These are phyloP conservation scores for Smithsoniella earleae DNA, from an alignment of 163 green algal genomes.

Conservation along the genomic window DNA sequence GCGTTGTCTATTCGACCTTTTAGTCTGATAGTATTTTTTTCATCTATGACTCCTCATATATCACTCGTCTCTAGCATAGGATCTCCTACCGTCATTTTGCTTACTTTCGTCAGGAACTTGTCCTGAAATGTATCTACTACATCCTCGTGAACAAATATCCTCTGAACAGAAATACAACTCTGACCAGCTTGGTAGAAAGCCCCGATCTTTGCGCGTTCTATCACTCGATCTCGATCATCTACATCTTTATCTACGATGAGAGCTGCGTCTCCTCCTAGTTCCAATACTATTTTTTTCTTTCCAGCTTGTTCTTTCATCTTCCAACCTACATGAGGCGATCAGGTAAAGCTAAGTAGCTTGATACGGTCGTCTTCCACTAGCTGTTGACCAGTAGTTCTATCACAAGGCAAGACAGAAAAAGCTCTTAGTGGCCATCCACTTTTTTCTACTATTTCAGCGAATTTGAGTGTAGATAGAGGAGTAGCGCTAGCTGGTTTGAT, in stretches of 20 bases:
- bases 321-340: conserved; percentile 41
- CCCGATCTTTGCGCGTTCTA: conserved; percentile 34
- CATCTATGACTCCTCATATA: no score
- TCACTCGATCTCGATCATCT: conserved; percentile 34
- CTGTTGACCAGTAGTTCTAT: no score
- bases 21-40: no score
- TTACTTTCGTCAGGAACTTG: no score
- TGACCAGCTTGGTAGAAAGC: conserved; percentile 43
- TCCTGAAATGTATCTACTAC: conserved; percentile 37
- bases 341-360: no score
- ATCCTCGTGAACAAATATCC: conserved; percentile 38
- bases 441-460: background rate
- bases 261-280: conserved; percentile 43
- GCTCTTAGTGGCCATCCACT: background rate
- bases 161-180: conserved; percentile 42
- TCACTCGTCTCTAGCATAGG: no score
- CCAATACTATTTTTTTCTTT: conserved; percentile 42
- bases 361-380: no score
- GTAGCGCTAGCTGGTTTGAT: conserved; percentile 37
- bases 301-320: conserved; percentile 40
- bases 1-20: no score
- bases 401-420: no score
- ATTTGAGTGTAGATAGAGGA: conserved; percentile 32
- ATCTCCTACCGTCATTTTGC: no score
- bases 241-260: conserved; percentile 34